These are phyloP conservation scores for Carex pumila DNA, from an alignment of 176 grass and related monocot species.

Conservation along the genomic window DNA sequence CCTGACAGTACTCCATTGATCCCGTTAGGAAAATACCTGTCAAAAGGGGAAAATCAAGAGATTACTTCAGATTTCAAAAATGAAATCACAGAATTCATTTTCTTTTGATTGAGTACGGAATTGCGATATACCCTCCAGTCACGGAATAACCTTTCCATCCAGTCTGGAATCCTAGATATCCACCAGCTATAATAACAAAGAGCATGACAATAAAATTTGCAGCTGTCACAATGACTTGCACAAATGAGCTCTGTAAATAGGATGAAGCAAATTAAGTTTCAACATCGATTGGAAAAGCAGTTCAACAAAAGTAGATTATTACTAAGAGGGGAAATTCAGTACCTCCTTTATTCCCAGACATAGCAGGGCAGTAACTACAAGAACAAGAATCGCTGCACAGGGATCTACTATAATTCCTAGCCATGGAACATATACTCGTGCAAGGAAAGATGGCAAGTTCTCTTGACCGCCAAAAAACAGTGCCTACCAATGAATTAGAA, in stretches of 20 bases:
- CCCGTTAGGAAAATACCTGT: conserved; percentile 79
- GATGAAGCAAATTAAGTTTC: not conserved
- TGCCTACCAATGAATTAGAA: conserved; percentile 30
- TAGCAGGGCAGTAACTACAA: conserved; percentile 67
- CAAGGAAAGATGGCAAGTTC: conserved; percentile 62
- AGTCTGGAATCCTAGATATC: conserved; percentile 82
- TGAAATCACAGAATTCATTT: not conserved
- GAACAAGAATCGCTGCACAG: conserved; percentile 89
- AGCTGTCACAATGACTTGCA: conserved; percentile 69
- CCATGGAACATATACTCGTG: conserved; percentile 50
- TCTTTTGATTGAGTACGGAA: conserved; percentile 2
- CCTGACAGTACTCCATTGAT: conserved; percentile 55
- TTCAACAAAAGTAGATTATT: not conserved
- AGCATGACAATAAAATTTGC: conserved; percentile 75
- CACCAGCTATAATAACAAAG: conserved; percentile 71
- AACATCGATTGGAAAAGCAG: not conserved
- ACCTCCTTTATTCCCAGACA: conserved; percentile 93
- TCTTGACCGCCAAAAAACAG: conserved; percentile 87
- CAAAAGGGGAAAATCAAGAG: conserved; percentile 12
- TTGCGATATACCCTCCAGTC: conserved; percentile 48
- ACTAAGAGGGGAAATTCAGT: not conserved
- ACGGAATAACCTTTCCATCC: conserved; percentile 67
- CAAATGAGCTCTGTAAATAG: conserved; percentile 57
- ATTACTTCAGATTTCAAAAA: conserved; percentile 4
- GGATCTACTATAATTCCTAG: conserved; percentile 63